These are phyloP conservation scores for Alternaria ethzedia DNA, from an alignment of 2,329 filamentous ascomycete genomes.

Conservation along the genomic window DNA sequence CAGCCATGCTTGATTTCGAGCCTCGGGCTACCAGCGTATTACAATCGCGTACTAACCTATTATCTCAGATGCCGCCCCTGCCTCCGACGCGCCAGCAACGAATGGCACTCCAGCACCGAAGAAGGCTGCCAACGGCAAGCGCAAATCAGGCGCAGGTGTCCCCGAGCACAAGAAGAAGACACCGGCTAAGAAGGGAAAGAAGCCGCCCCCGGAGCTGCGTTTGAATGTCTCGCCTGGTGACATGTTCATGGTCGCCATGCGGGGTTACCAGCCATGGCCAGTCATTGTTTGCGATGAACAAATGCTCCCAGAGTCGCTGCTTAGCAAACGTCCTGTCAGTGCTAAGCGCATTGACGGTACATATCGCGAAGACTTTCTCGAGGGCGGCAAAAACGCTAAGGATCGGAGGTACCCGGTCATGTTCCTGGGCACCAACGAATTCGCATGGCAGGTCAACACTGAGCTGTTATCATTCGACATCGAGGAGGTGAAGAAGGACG, in stretches of 20 bases:
- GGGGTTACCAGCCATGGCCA: slow-evolving; percentile 94
- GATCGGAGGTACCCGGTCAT: slow-evolving; percentile 93
- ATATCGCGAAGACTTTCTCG: slow-evolving; percentile 84
- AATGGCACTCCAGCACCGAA: slow-evolving; percentile 58
- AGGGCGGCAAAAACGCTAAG: slow-evolving; percentile 83
- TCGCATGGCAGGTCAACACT: slow-evolving; percentile 90
- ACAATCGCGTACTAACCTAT: slow-evolving; percentile 17
- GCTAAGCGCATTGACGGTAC: slow-evolving; percentile 82
- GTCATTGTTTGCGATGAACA: slow-evolving; percentile 92
- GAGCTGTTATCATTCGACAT: slow-evolving; percentile 79
- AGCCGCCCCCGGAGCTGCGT: slow-evolving; percentile 69
- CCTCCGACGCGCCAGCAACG: slow-evolving; percentile 48
- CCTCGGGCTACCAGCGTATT: not conserved
- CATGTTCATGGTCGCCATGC: slow-evolving; percentile 90
- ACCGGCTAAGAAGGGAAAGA: slow-evolving; percentile 79
- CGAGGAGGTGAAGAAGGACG: slow-evolving; percentile 73
- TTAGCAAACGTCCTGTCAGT: slow-evolving; percentile 81
- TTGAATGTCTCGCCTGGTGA: slow-evolving; percentile 88
- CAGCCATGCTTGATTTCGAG: not conserved
- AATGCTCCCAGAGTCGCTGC: slow-evolving; percentile 82
- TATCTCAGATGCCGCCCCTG: slow-evolving; percentile 43
- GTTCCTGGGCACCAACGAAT: slow-evolving; percentile 95
- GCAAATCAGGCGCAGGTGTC: slow-evolving; percentile 74
- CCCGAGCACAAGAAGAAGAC: slow-evolving; percentile 77
- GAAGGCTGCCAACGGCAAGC: slow-evolving; percentile 52